A percentile compares a stretch with the other conserved stretches of the same genome.
These are phyloP conservation scores for Mucor piriformis DNA, from an alignment of 371 early-diverging fungal genomes.

Conservation along the genomic window DNA sequence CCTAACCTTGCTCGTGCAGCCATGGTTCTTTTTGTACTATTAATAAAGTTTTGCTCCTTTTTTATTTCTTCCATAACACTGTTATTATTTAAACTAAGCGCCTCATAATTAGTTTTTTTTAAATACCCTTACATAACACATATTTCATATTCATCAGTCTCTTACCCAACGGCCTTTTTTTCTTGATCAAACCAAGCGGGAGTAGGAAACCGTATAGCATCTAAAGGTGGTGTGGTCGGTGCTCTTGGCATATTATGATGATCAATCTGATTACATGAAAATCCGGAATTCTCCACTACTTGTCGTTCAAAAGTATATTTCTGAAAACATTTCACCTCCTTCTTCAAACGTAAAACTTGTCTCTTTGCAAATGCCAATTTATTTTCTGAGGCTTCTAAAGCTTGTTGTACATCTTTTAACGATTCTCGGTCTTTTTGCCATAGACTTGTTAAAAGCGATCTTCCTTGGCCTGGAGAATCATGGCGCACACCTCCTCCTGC, in stretches of 20 bases:
- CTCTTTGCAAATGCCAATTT: slow-evolving; percentile 16
- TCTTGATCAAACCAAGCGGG: no score
- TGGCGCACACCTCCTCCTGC: not conserved
- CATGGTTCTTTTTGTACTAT: slow-evolving; percentile 20
- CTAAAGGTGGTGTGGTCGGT: not conserved
- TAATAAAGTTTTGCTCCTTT: slow-evolving; percentile 19
- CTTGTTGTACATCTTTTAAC: slow-evolving; percentile 12
- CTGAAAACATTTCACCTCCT: slow-evolving; percentile 19
- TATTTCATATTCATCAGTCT: not conserved
- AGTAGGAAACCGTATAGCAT: not conserved
- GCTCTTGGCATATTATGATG: not conserved
- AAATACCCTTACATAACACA: not conserved
- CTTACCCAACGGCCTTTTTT: no score
- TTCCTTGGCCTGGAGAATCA: slow-evolving; percentile 3
- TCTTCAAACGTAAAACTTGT: slow-evolving; percentile 14
- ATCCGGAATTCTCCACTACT: no score
- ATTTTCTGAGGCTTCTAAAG: slow-evolving; percentile 19
- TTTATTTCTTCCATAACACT: slow-evolving; percentile 6
- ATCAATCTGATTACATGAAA: no score
- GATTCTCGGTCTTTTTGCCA: slow-evolving; percentile 26
- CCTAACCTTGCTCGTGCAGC: slow-evolving; percentile 10
- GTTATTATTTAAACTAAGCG: not conserved
- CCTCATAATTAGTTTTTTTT: not conserved
- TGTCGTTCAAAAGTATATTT: slow-evolving; percentile 3
- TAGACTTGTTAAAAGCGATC: slow-evolving; percentile 7